Base-by-base conservation (phyloP, 768 basidiomycete species). In the Xanthoconium stramineum region DNA sequence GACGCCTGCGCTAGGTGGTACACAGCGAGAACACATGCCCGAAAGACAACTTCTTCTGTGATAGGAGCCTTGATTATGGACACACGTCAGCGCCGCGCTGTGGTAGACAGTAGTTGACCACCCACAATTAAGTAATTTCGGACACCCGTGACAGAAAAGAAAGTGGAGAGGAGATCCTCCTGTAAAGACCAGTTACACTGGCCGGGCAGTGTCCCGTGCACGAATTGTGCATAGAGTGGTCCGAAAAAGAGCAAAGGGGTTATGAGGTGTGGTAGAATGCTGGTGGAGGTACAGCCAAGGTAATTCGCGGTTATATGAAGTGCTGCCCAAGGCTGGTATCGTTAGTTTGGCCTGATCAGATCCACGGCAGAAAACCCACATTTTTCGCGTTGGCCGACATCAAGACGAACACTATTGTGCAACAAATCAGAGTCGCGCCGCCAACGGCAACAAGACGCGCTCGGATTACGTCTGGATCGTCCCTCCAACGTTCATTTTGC, bases 1-100 rank as follows among this genome's bases (percentile, higher is more conserved):
- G 82, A 79, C 2, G 78, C 76, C 17, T 83, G 83, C 0, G 86
- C 81, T 49, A 96, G 78, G 53, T 84, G 78, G 61, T 91, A 89
- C 9, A 85, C 78, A 3, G 86, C 76, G 19, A 97, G 76, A 30
- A 96, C 80, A 67, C 92, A 94, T 0, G 90, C 85, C 29, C 97
- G 78, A 68, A 97, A 98, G 9, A 92, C 90, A 28, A 97, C 55
- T 71, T 98, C 96, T 74, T 99, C 96, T 0, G 95, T 95, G 35
- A 94, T 71, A 0, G 96, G 96, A 5, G 81, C 94, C 93, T 94
- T 56, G 32, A 5, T 47, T 11, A 19, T 33, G 29, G 9, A 43
- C 32, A 50, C 50, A 43, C 19, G 53, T 47, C 37, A 44, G 40
- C 7, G 40, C 47, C n/a, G 9, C 20, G 29, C 19, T 28, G 32